Percentiles rank a stretch among this genome's conserved stretches.
Conservation (phyloP, 805 yeast species). For the Candida ovalis region DNA sequence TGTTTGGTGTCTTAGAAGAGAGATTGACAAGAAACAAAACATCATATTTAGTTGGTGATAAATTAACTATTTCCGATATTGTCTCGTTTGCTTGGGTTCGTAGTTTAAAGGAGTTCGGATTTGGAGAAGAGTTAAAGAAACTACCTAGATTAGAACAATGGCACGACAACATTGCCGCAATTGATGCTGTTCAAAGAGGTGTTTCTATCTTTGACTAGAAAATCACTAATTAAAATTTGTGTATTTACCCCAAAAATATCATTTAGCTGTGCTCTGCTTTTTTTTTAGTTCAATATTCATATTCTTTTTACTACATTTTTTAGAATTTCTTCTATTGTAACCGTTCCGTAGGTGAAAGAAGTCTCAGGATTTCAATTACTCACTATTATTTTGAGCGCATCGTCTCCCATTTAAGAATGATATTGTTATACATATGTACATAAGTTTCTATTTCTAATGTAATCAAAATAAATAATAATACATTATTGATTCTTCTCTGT, state of each 20-base stretch:
- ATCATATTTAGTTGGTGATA: slow-evolving; percentile 60
- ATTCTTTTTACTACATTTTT: too few species aligned
- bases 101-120: not conserved
- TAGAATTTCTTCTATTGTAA: too few species aligned
- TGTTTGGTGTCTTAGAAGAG: slow-evolving; percentile 51
- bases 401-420: too few species aligned
- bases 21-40: slow-evolving; percentile 42
- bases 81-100: slow-evolving; percentile 45
- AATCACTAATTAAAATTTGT: too few species aligned
- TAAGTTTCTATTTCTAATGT: slow-evolving; percentile 6
- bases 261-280: too few species aligned
- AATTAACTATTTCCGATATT: slow-evolving; percentile 57
- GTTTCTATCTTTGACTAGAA: not conserved
- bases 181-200: slow-evolving; percentile 36
- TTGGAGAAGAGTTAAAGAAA: slow-evolving; percentile 32
- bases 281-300: too few species aligned
- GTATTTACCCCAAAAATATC: too few species aligned
- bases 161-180: slow-evolving; percentile 32
- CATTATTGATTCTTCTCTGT: not conserved
- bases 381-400: too few species aligned
- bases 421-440: too few species aligned
- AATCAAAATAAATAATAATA: slow-evolving; percentile 11
- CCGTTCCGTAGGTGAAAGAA: too few species aligned
- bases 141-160: slow-evolving; percentile 41
- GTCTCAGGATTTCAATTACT: too few species aligned